phyloP scores from a whole-genome alignment of 805 yeast species.

The Saccharomycopsis microspora region DNA sequence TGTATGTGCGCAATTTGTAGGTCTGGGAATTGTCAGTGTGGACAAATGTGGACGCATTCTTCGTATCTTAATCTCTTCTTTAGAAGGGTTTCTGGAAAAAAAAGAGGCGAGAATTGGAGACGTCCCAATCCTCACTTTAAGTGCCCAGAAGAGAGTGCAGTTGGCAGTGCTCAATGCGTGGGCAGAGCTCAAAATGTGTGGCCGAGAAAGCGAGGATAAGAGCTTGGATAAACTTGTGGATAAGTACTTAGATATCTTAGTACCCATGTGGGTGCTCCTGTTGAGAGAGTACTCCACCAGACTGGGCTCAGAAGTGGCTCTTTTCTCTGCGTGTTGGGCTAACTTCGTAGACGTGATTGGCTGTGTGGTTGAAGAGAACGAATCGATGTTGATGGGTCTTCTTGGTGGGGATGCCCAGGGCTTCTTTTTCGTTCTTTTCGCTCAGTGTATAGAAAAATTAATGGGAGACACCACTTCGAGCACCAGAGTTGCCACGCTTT shows the following conservation, averaged over 20 bases:
- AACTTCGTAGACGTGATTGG: conserved; percentile 71
- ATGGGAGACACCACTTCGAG: conserved; percentile 29
- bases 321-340: conserved; percentile 57
- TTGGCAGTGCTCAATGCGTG: conserved; percentile 58
- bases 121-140: conserved; percentile 33
- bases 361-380: conserved; percentile 42
- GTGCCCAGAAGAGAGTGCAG: conserved; percentile 42
- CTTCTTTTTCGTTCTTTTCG: conserved; percentile 70
- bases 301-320: conserved; percentile 30
- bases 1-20: conserved; percentile 66
- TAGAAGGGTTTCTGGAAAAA: conserved; percentile 38
- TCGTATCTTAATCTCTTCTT: conserved; percentile 50
- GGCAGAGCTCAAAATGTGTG: conserved; percentile 44
- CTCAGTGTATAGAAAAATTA: conserved; percentile 73
- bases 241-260: conserved; percentile 47
- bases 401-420: conserved; percentile 47
- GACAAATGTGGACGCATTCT: conserved; percentile 43
- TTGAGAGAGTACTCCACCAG: conserved; percentile 66
- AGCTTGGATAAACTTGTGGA: conserved; percentile 34
- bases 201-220: conserved; percentile 19
- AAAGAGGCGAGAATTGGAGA: conserved; percentile 41
- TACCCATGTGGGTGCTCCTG: conserved; percentile 71
- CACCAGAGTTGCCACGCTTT: conserved; percentile 25
- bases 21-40: conserved; percentile 42
- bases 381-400: conserved; percentile 31